phyloP scores from a whole-genome alignment of 345 rosid species.

The Psidium friedrichsthalianum region DNA sequence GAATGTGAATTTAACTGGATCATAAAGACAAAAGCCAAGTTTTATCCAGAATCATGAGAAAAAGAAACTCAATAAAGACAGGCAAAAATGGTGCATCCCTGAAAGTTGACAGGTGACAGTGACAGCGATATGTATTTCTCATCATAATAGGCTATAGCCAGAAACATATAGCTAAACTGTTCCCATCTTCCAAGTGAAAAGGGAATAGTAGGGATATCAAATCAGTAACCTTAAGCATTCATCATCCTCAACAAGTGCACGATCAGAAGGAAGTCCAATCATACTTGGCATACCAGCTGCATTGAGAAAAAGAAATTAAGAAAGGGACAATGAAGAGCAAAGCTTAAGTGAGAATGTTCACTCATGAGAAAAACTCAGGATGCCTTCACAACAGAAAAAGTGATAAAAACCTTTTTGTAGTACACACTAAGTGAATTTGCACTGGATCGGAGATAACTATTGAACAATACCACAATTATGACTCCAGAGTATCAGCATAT shows the following conservation, averaged over 20 bases:
- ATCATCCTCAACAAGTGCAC: slow-evolving; percentile 59
- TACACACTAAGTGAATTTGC: neutral
- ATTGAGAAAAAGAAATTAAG: neutral
- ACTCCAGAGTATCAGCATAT: neutral
- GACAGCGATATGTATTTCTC: neutral
- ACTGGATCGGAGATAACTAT: neutral
- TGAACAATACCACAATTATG: neutral
- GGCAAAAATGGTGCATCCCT: neutral
- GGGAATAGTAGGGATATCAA: neutral
- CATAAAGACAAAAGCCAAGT: neutral
- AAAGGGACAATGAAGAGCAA: neutral
- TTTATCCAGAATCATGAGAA: neutral
- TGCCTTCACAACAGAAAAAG: neutral
- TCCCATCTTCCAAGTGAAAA: neutral
- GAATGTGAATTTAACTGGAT: neutral
- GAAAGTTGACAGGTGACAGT: neutral
- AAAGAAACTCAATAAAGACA: neutral
- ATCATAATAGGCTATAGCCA: neutral
- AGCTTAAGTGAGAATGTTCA: neutral
- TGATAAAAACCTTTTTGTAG: neutral
- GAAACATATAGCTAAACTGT: neutral
- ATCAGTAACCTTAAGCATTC: slow-evolving; percentile 65
- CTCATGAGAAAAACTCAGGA: neutral
- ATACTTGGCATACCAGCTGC: slow-evolving; percentile 69
- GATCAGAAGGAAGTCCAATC: slow-evolving; percentile 95